phyloP scores from a whole-genome alignment of 768 basidiomycete species.

The Terana coerulea region DNA sequence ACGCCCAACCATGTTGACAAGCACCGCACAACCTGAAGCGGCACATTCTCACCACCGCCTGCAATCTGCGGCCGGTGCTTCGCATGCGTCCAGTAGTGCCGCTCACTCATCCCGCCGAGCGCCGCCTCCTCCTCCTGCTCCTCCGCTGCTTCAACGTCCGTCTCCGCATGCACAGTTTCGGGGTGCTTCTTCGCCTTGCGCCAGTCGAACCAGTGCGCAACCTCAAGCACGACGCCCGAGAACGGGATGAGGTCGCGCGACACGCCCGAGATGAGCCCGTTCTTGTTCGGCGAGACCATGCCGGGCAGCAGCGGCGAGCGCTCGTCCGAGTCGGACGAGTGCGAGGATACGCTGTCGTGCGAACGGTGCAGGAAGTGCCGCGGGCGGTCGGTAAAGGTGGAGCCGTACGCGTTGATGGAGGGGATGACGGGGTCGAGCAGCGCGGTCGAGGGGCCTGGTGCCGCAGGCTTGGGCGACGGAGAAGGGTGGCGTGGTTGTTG shows the following conservation, averaged over 20 bases:
- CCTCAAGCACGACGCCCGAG: conserved; percentile 14
- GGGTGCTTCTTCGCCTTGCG: not conserved
- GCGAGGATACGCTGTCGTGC: conserved; percentile 11
- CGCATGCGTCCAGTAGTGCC: conserved; percentile 14
- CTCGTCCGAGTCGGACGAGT: conserved; percentile 17
- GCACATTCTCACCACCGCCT: conserved; percentile 51
- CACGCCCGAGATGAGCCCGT: conserved; percentile 17
- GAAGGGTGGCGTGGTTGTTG: not conserved
- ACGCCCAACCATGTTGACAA: conserved; percentile 57
- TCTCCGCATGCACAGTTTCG: not conserved
- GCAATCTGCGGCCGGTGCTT: conserved; percentile 33
- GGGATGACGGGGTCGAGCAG: conserved; percentile 38
- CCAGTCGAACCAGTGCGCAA: conserved; percentile 5
- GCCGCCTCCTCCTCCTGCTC: not conserved
- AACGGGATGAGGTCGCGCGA: conserved; percentile 29
- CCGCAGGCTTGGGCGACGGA: not conserved
- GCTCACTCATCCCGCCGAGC: conserved; percentile 7
- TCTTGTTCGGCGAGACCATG: not conserved
- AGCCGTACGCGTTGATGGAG: conserved; percentile 49
- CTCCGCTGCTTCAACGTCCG: not conserved
- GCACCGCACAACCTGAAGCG: conserved; percentile 50
- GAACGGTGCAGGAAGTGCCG: not conserved
- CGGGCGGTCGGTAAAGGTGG: too few relatives aligned
- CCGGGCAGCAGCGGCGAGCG: conserved; percentile 37
- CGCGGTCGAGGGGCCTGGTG: too few relatives aligned